Base-by-base conservation (phyloP, 2,329 filamentous ascomycete genomes). In the Pochonia chlamydosporia region DNA sequence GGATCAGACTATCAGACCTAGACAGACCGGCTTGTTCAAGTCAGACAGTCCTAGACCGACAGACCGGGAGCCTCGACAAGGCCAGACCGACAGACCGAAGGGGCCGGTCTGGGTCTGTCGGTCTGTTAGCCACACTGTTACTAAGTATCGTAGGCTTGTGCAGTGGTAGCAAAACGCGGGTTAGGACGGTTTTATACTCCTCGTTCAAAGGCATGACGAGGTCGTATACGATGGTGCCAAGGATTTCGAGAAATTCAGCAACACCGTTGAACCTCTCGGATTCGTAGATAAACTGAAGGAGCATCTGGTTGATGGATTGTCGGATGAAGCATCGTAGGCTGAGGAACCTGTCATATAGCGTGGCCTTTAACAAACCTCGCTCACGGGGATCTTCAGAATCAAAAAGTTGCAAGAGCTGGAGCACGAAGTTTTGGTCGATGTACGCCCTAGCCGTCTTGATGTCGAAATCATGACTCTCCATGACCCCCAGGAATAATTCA, bases 131-230 rank as follows among this genome's bases (percentile, higher is more conserved):
- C n/a, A n/a, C n/a, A n/a, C n/a, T n/a, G n/a, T n/a, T n/a, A n/a
- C n/a, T n/a, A n/a, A n/a, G n/a, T n/a, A n/a, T 95, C 77, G 97
- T 99, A 61, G 95, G 91, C 69, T 99, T 99, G 76, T 99, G 93
- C 55, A 99, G 72, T 24, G 93, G 93, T 48, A 99, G 81, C 56
- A 99, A 74, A 14, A 96, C 92, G 49, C 93, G 78, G 2, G 93
- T 99, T 54, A 99, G 74, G 74, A 99, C 99, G 24, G 96, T 81
- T 72, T 99, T 99, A 73, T 99, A 93, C 65, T 99, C 93, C 63
- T 99, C 93, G 71, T 99, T 99, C 45, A 99, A 75, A 11, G 93
- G 93, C 48, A 99, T 73, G 20, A 93, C 93, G 64, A 99, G 99
- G 40, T 93, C 93, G 65, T 99, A 99, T 76, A 99, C 99, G 62